Percentiles rank a stretch among this genome's conserved stretches.
Evolutionary conservation across 2,329 filamentous ascomycete genomes (phyloP).

Genomic region (Xylaria sp.): DNA sequence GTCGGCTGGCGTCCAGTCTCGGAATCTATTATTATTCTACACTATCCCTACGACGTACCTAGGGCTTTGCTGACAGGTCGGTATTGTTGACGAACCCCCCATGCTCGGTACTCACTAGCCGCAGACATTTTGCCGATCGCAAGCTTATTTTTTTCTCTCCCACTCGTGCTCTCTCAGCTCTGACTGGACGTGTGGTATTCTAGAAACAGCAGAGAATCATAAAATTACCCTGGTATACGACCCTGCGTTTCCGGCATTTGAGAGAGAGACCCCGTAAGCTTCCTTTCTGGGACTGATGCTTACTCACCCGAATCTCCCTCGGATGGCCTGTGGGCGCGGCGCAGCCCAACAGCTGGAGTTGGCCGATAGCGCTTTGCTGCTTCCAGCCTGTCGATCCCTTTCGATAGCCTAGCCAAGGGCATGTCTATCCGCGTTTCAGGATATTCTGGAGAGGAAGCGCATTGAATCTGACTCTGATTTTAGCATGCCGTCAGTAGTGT

Average conservation of each 20-base stretch:
- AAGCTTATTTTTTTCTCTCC: conserved; percentile 19
- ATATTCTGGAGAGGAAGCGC: conserved; percentile 36
- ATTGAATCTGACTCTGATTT: conserved; percentile 29
- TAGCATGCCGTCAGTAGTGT: conserved; percentile 11
- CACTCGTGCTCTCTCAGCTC: too few species aligned
- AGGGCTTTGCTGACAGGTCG: conserved; percentile 22
- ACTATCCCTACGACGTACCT: too few species aligned
- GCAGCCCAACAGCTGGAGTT: conserved; percentile 26
- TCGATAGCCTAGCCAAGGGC: conserved; percentile 21
- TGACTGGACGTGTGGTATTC: conserved; percentile 9
- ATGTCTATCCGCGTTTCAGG: conserved; percentile 33
- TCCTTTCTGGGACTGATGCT: conserved; percentile 30
- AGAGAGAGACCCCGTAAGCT: conserved; percentile 19
- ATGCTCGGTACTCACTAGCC: conserved; percentile 26
- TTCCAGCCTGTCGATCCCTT: conserved; percentile 30
- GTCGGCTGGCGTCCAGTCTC: neutral
- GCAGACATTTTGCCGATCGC: conserved; percentile 21
- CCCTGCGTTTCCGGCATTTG: conserved; percentile 8
- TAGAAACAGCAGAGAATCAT: conserved; percentile 25
- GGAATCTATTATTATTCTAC: conserved; percentile 21
- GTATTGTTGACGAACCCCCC: conserved; percentile 12
- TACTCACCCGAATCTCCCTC: conserved; percentile 27
- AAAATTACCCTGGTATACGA: neutral
- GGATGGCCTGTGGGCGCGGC: conserved; percentile 4
- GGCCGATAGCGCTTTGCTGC: conserved; percentile 28